Evolutionary conservation across 2,329 filamentous ascomycete genomes (phyloP).

Genomic region (Verticillium isaacii): DNA sequence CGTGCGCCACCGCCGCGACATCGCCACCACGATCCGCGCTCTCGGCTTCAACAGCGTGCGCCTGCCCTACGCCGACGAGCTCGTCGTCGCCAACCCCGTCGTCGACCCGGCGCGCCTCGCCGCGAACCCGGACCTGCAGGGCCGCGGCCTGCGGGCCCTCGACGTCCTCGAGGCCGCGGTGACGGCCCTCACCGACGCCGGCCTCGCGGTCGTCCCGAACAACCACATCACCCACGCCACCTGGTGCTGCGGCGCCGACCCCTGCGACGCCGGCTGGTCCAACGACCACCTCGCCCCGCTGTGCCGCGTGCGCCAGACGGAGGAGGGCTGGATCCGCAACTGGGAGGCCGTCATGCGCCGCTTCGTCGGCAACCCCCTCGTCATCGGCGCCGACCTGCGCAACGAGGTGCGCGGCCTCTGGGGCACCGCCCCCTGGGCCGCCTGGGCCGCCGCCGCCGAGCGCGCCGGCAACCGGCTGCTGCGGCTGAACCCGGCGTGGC

Average conservation of each 20-base stretch:
- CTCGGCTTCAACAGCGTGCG: conserved; percentile 69
- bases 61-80: conserved; percentile 64
- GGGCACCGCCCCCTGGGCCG: conserved; percentile 64
- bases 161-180: conserved; percentile 58
- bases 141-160: conserved; percentile 50
- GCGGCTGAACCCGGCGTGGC: conserved; percentile 55
- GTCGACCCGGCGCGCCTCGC: conserved; percentile 45
- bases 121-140: conserved; percentile 53
- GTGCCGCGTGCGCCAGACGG: conserved; percentile 58
- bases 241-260: conserved; percentile 66
- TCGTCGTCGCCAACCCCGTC: conserved; percentile 56
- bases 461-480: conserved; percentile 57
- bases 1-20: conserved; percentile 54
- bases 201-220: conserved; percentile 62
- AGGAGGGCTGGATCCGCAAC: conserved; percentile 61
- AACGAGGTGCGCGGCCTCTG: conserved; percentile 66
- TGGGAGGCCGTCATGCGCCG: conserved; percentile 62
- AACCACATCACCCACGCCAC: conserved; percentile 66
- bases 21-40: conserved; percentile 53
- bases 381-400: conserved; percentile 62
- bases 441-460: conserved; percentile 62
- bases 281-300: conserved; percentile 58
- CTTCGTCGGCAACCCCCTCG: conserved; percentile 52
- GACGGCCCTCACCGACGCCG: conserved; percentile 53
- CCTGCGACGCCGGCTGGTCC: conserved; percentile 62